Evolutionary conservation across 106 monocot species (phyloP).

Genomic region (Apostasia ramifera): DNA sequence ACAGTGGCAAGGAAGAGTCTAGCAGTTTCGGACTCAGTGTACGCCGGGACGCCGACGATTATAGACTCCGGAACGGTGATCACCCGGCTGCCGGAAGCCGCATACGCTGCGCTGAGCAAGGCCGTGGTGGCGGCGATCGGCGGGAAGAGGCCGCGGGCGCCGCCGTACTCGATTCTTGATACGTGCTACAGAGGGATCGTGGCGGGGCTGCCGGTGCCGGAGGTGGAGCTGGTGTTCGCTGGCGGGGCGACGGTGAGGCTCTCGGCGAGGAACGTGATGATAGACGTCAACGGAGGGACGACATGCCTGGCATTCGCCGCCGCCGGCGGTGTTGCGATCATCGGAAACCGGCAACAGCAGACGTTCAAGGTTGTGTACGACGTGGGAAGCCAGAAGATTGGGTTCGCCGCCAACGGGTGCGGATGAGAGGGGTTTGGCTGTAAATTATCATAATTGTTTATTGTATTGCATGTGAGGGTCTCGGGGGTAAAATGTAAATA

Average conservation of each 20-base stretch:
- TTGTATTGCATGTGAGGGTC: not conserved
- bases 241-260: conserved; percentile 47
- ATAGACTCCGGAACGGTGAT: conserved; percentile 78
- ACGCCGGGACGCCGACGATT: conserved; percentile 36
- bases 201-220: conserved; percentile 20
- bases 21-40: conserved; percentile 18
- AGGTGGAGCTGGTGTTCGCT: conserved; percentile 37
- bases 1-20: conserved; percentile 19
- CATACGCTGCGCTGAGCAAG: conserved; percentile 36
- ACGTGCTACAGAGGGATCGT: conserved; percentile 49
- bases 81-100: conserved; percentile 36
- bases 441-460: not conserved
- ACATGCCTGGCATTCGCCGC: conserved; percentile 64
- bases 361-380: conserved; percentile 47
- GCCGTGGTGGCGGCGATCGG: conserved; percentile 16
- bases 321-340: conserved; percentile 14
- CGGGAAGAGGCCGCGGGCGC: conserved; percentile 2
- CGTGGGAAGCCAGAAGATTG: conserved; percentile 21
- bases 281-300: conserved; percentile 26
- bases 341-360: conserved; percentile 50
- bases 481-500: no score
- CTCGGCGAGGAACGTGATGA: conserved; percentile 36
- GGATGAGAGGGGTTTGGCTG: conserved; percentile 6
- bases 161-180: conserved; percentile 52
- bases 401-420: conserved; percentile 44